Base-by-base conservation (phyloP, 164 flowering plant genomes). In the Nymphaea thermarum region DNA sequence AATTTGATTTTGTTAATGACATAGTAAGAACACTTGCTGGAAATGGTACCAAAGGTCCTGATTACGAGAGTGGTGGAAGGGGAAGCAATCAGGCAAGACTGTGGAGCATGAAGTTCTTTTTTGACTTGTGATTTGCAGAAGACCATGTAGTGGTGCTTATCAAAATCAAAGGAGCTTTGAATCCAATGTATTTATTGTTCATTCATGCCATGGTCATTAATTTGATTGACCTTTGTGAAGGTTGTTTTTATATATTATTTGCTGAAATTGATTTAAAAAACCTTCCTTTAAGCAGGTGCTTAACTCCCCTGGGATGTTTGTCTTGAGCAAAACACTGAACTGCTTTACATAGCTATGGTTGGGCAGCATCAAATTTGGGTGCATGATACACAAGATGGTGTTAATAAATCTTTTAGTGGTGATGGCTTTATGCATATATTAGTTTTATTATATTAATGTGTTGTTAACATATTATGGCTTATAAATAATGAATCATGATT, bases 301-400 rank as follows among this genome's bases (percentile, higher is more conserved):
- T 62, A 94, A 94, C 76, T 94, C 72, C 98, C 98, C 12, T 94
- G 98, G 98, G 98, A 94, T 85, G 87, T 89, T 69, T 89, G 95
- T 81, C 87, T 80, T 82, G 87, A 89, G 36, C 80, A 91, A 6
- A 74, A 74, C 36, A 83, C 71, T 68, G 93, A 88, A 76, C 82
- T 77, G 65, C 85, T 91, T 69, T 94, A 87, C 80, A 87, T 94
- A 71, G 98, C 98, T 67, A 88, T 94, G 98, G 94, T 97, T 69
- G 98, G 98, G 66, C 96, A 91, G 72, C 98, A 94, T 81, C 98
- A 94, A 78, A 91, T 94, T 18, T 94, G 97, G 98, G 85, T 78
- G 73, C 87, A 93, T 71, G 78, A 83, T 75, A 84, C 87, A 59
- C 57, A 66, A 25, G 87, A 86, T 81, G 96, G 91, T 67, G 77